These are phyloP conservation scores for Suillus fuscotomentosus DNA, from an alignment of 768 basidiomycete species.

Conservation along the genomic window DNA sequence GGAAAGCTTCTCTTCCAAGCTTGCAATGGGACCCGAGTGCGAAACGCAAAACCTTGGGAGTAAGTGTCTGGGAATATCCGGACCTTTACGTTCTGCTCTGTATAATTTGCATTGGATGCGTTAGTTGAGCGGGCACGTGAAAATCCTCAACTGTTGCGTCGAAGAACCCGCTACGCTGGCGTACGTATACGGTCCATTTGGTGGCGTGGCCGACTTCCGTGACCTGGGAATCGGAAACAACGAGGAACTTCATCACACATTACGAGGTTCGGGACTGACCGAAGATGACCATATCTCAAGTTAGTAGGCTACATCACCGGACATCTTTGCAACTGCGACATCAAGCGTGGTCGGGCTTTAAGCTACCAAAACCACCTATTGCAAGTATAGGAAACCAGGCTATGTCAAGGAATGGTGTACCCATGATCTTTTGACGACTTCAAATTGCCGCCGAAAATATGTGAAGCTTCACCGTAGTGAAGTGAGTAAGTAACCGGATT, in stretches of 20 bases:
- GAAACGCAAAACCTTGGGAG: constrained; percentile 87
- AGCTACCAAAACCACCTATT: constrained; percentile 51
- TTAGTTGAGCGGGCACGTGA: constrained; percentile 56
- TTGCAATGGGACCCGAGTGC: constrained; percentile 67
- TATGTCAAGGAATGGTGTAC: constrained; percentile 73
- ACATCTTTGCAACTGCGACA: constrained; percentile 60
- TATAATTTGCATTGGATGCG: constrained; percentile 42
- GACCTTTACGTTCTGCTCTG: constrained; percentile 75
- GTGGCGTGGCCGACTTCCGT: constrained; percentile 72
- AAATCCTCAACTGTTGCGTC: constrained; percentile 84
- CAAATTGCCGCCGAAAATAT: constrained; percentile 67
- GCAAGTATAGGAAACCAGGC: constrained; percentile 86
- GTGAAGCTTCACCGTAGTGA: background rate
- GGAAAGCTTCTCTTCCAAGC: constrained; percentile 40
- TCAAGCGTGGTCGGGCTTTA: constrained; percentile 65
- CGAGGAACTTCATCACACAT: background rate
- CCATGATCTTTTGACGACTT: constrained; percentile 89
- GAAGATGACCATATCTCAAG: constrained; percentile 37
- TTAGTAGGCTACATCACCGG: constrained; percentile 58
- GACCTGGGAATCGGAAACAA: constrained; percentile 40
- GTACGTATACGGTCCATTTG: constrained; percentile 64
- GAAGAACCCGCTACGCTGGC: constrained; percentile 61
- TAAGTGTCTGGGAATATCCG: constrained; percentile 59
- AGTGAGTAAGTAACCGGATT: constrained; percentile 6
- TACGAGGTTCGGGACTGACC: constrained; percentile 39